Evolutionary conservation across 2,329 filamentous ascomycete species (phyloP).

Genomic region (Hypoxylon sp.): DNA sequence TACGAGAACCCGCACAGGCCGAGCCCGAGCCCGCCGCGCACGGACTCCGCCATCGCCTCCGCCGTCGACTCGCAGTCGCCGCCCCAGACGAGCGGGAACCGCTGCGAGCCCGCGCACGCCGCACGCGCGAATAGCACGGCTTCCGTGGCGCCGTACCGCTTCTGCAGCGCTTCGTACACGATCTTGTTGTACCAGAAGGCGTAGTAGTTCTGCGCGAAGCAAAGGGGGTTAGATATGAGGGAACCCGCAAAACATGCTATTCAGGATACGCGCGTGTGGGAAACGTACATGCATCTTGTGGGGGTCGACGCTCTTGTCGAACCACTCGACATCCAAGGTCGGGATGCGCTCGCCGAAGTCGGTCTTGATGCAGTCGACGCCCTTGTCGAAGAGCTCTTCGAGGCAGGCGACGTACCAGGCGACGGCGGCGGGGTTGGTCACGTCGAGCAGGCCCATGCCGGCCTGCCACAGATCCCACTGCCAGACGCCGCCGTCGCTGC

Average conservation of each 20-base stretch:
- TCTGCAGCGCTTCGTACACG: constrained; percentile 71
- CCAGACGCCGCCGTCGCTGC: constrained; percentile 73
- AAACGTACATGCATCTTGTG: constrained; percentile 66
- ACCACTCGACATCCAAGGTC: constrained; percentile 69
- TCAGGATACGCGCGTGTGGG: neutral
- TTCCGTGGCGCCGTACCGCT: constrained; percentile 58
- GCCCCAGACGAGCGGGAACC: constrained; percentile 76
- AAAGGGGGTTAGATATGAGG: neutral
- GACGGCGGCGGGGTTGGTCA: constrained; percentile 72
- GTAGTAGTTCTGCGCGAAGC: constrained; percentile 69
- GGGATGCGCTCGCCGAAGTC: constrained; percentile 80
- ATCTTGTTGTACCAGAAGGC: constrained; percentile 76
- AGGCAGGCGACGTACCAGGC: constrained; percentile 71
- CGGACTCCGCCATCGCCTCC: constrained; percentile 75
- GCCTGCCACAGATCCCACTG: constrained; percentile 82
- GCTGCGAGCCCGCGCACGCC: constrained; percentile 72
- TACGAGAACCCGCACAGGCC: constrained; percentile 71
- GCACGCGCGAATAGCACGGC: constrained; percentile 72
- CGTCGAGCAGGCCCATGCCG: constrained; percentile 77
- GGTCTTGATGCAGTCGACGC: constrained; percentile 77
- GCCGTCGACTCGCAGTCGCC: constrained; percentile 79
- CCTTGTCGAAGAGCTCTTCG: constrained; percentile 69
- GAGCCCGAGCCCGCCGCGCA: constrained; percentile 70
- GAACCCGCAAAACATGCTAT: neutral
- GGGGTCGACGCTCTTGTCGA: constrained; percentile 65